These are phyloP conservation scores for Aureobasidium pullulans DNA, from an alignment of 2,329 filamentous ascomycete genomes.

Conservation along the genomic window DNA sequence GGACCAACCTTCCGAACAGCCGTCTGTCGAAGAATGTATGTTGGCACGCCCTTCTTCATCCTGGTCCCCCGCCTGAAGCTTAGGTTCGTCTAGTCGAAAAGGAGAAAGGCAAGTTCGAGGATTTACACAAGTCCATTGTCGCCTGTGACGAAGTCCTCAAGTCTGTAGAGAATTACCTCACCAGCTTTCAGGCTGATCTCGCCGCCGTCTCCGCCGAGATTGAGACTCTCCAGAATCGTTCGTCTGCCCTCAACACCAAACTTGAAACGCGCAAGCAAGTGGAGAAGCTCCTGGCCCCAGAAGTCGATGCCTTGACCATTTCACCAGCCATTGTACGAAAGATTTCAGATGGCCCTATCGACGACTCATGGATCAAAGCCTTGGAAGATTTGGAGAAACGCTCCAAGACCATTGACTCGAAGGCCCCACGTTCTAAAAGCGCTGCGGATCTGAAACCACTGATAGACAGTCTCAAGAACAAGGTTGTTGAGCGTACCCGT, in stretches of 20 bases:
- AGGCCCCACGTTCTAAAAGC: slow-evolving; percentile 61
- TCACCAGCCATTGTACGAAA: slow-evolving; percentile 75
- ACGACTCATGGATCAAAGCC: slow-evolving; percentile 79
- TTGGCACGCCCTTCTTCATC: not conserved
- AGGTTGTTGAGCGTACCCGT: slow-evolving; percentile 87
- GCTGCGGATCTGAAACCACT: slow-evolving; percentile 78
- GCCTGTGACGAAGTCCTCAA: slow-evolving; percentile 89
- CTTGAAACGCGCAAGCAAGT: slow-evolving; percentile 84
- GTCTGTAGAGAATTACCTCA: slow-evolving; percentile 87
- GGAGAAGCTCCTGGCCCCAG: slow-evolving; percentile 76
- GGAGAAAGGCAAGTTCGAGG: slow-evolving; percentile 79
- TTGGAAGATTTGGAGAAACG: slow-evolving; percentile 78
- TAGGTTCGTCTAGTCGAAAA: slow-evolving; percentile 42
- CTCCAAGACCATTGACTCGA: slow-evolving; percentile 63
- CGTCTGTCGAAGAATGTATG: slow-evolving; percentile 45
- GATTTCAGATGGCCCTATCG: slow-evolving; percentile 81
- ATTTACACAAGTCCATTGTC: slow-evolving; percentile 78
- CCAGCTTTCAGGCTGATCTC: slow-evolving; percentile 87
- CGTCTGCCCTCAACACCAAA: slow-evolving; percentile 71
- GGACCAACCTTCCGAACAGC: slow-evolving; percentile 16
- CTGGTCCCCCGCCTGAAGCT: slow-evolving; percentile 7
- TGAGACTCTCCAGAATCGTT: slow-evolving; percentile 82
- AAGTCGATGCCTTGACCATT: slow-evolving; percentile 86
- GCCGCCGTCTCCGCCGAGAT: slow-evolving; percentile 91
- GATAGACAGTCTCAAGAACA: slow-evolving; percentile 73